Evolutionary conservation across 805 yeast species (phyloP).

Genomic region (Komagataella pseudopastoris): DNA sequence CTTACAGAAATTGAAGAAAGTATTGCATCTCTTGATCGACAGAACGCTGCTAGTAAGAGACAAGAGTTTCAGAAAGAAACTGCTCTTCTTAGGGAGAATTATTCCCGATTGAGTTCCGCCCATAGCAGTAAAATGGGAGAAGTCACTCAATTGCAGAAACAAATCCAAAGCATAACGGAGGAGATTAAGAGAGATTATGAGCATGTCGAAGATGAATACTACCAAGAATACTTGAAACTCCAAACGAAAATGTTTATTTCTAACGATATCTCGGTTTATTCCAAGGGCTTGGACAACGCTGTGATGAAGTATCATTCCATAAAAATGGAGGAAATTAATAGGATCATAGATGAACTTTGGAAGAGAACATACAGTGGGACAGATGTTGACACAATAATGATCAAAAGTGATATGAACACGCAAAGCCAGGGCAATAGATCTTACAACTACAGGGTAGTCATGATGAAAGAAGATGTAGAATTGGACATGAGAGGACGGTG

Average conservation of each 20-base stretch:
- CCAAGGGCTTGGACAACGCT: slow-evolving; percentile 81
- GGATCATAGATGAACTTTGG: slow-evolving; percentile 86
- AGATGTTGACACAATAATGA: slow-evolving; percentile 83
- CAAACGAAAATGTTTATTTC: slow-evolving; percentile 67
- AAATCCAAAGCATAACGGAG: slow-evolving; percentile 34
- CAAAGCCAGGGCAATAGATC: slow-evolving; percentile 37
- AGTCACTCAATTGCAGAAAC: slow-evolving; percentile 68
- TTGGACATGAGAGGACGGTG: slow-evolving; percentile 97
- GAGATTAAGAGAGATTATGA: slow-evolving; percentile 65
- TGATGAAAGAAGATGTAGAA: slow-evolving; percentile 86
- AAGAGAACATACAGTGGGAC: slow-evolving; percentile 88
- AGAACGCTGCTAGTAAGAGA: slow-evolving; percentile 46
- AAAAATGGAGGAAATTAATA: slow-evolving; percentile 88
- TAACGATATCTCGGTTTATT: slow-evolving; percentile 70
- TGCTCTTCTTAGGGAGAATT: slow-evolving; percentile 29
- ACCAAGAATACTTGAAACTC: slow-evolving; percentile 58
- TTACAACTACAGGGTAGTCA: slow-evolving; percentile 87
- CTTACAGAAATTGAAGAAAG: slow-evolving; percentile 21
- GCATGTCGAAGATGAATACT: slow-evolving; percentile 49
- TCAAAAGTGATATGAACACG: slow-evolving; percentile 61
- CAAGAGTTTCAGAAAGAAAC: slow-evolving; percentile 50
- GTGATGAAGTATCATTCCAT: slow-evolving; percentile 85
- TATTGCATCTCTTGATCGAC: slow-evolving; percentile 32
- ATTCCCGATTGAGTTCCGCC: slow-evolving; percentile 41
- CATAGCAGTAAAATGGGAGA: slow-evolving; percentile 80